A percentile compares a stretch with the other conserved stretches of the same genome.
Evolutionary conservation across 2,329 filamentous ascomycete species (phyloP).

Genomic region (Fusarium sarcochroum): DNA sequence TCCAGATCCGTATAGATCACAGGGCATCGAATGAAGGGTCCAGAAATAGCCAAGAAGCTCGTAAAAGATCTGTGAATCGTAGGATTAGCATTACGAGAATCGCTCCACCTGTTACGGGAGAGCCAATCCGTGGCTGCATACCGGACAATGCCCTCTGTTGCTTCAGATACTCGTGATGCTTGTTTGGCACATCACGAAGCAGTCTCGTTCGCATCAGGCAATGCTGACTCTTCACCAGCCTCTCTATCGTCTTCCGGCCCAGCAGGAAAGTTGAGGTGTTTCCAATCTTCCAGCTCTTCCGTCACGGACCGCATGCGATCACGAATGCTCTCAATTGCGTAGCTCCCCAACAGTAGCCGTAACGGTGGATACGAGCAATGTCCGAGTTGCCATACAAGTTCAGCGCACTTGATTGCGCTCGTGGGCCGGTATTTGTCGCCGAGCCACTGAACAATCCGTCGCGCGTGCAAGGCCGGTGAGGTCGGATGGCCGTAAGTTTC

Average conservation of each 20-base stretch:
- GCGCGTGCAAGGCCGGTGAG: constrained; percentile 88
- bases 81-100: constrained; percentile 16
- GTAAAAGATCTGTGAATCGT: constrained; percentile 27
- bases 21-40: constrained; percentile 17
- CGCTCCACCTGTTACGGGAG: constrained; percentile 10
- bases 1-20: constrained; percentile 14
- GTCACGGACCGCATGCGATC: constrained; percentile 91
- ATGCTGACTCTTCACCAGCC: constrained; percentile 33
- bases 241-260: constrained; percentile 47
- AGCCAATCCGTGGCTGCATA: neutral
- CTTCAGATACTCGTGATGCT: constrained; percentile 3
- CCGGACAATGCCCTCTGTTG: neutral
- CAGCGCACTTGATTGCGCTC: constrained; percentile 91
- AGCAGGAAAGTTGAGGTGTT: constrained; percentile 79
- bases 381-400: constrained; percentile 93
- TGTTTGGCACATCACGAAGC: constrained; percentile 20
- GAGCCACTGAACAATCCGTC: constrained; percentile 94
- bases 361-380: constrained; percentile 96
- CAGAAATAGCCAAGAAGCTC: constrained; percentile 27
- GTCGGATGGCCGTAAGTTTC: constrained; percentile 84
- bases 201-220: constrained; percentile 26
- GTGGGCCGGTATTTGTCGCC: constrained; percentile 88
- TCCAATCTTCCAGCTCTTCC: constrained; percentile 96
- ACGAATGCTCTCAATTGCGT: constrained; percentile 95
- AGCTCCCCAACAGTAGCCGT: constrained; percentile 87